These are phyloP conservation scores for Xylaria sp. DNA, from an alignment of 2,329 filamentous ascomycete species.

Conservation along the genomic window DNA sequence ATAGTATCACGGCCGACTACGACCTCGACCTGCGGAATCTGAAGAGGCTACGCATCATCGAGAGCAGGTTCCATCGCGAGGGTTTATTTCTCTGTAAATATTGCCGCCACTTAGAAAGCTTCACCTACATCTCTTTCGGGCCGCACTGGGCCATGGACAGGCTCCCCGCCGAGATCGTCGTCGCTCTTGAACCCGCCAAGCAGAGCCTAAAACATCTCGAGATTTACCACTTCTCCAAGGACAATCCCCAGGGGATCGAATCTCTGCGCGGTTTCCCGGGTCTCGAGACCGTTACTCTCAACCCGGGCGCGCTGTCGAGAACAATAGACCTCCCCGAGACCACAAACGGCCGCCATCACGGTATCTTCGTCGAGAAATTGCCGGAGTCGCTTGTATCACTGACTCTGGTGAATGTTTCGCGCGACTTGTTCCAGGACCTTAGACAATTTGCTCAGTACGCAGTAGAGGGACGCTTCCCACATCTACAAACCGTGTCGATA, in stretches of 20 bases:
- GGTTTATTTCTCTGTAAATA: slow-evolving; percentile 39
- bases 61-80: slow-evolving; percentile 39
- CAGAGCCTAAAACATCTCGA: slow-evolving; percentile 35
- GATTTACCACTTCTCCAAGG: slow-evolving; percentile 37
- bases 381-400: slow-evolving; percentile 34
- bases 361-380: slow-evolving; percentile 35
- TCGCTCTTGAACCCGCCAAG: slow-evolving; percentile 34
- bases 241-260: slow-evolving; percentile 36
- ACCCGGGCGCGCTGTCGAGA: slow-evolving; percentile 33
- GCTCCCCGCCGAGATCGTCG: slow-evolving; percentile 38
- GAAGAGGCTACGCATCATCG: slow-evolving; percentile 36
- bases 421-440: slow-evolving; percentile 34
- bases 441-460: slow-evolving; percentile 32
- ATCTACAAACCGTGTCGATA: slow-evolving; percentile 33
- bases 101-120: slow-evolving; percentile 37
- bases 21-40: slow-evolving; percentile 37
- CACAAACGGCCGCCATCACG: slow-evolving; percentile 1
- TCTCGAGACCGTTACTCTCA: slow-evolving; percentile 36
- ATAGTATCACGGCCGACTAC: slow-evolving; percentile 39
- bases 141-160: slow-evolving; percentile 40
- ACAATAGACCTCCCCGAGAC: background rate
- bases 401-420: slow-evolving; percentile 36
- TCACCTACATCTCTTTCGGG: slow-evolving; percentile 40
- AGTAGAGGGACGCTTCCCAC: slow-evolving; percentile 32
- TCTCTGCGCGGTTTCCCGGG: slow-evolving; percentile 36